Base-by-base conservation (phyloP, 2,329 filamentous ascomycete species). In the Amauroascus niger region DNA sequence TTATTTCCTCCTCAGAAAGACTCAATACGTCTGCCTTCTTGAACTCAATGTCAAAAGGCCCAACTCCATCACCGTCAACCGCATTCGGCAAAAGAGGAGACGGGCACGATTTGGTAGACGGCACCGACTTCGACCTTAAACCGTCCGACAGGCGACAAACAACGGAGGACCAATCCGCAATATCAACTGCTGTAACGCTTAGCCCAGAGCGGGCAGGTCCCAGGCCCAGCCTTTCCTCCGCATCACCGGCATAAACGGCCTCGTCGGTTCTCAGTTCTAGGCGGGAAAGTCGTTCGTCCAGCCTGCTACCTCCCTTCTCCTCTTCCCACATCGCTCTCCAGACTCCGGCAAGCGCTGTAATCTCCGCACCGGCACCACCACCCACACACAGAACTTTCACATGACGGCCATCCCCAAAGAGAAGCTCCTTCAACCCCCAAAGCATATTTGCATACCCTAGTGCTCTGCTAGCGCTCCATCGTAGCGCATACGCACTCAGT, bases 391-490 rank as follows among this genome's bases (percentile, higher is more conserved):
- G 70, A 4, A 81, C 67, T 56, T 73, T 63, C 16, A 55, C 49
- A 18, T 37, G 40, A 5, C 30, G 41, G 2, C 3, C 53, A 20
- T 6, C 53, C 18, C 46, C 43, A 48, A 33, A 20, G 11, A 35
- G 26, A 11, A 50, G 9, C 33, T 30, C 30, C 39, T 22, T 40
- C 51, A 53, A 14, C n/a, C 37, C 35, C 51, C 51, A 49, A 22
- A 84, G 75, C 14, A 83, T 65, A n/a, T 77, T 73, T n/a, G 81
- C 75, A 70, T 97, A 97, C 58, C 84, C 88, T 50, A 97, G 72
- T 0, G 89, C 86, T 51, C 93, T 78, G 50, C 86, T 86, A 1
- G 91, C 87, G 69, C 89, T 95, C 90, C 91, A 98, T 62, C 93
- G 76, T 52, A 88, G 80, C 7, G 88, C 88, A 73, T 98, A 98